Evolutionary conservation across 2,329 filamentous ascomycete species (phyloP), one percentile per base, ranked within the genome.

Genomic region (Aspergillus pseudoviridinutans): DNA sequence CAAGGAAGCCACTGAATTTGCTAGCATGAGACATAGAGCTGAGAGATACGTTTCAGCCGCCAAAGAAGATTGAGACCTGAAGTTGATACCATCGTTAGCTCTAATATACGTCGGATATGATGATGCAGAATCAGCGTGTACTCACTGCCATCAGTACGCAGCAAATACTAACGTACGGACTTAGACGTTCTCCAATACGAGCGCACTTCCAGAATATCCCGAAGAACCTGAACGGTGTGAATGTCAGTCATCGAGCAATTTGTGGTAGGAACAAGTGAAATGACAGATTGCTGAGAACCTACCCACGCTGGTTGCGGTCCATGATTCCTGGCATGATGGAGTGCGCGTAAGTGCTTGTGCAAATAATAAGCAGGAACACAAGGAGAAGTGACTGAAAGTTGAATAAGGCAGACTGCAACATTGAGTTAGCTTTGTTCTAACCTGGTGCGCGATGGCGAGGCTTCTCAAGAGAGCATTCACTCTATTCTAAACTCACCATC

Each of bases 341-440:
- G 80, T 97, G 94, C 56, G 92, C 84, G 78, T 99, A 97, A 61
- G 94, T 87, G 76, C 90, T 92, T 57, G 94, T 97, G 84, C 94
- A 99, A 72, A 97, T 95, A 66, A 95, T 86, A 66, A 99, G 88
- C 53, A 99, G 87, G 69, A 99, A 87, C 65, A 97, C 93, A 68
- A 97, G 86, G 67, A 99, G 85, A 66, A 97, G 89, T 58, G 92
- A 96, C 77, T 97, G 92, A 81, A 99, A 97, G 80, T 97, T 97
- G 87, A 99, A 97, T 70, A 99, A 88, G 55, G 94, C 94, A 58
- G 94, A 90, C 94, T 97, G 70, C 52, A 41, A 46, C 24, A 50
- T 44, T 17, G n/a, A 54, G 25, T 32, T 49, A 35, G 49, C n/a
- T 38, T 38, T 22, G 24, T 8, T 44, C 51, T 29, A 22, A 27